These are phyloP conservation scores for Microcos paniculata DNA, from an alignment of 345 rosid genomes.

Conservation along the genomic window DNA sequence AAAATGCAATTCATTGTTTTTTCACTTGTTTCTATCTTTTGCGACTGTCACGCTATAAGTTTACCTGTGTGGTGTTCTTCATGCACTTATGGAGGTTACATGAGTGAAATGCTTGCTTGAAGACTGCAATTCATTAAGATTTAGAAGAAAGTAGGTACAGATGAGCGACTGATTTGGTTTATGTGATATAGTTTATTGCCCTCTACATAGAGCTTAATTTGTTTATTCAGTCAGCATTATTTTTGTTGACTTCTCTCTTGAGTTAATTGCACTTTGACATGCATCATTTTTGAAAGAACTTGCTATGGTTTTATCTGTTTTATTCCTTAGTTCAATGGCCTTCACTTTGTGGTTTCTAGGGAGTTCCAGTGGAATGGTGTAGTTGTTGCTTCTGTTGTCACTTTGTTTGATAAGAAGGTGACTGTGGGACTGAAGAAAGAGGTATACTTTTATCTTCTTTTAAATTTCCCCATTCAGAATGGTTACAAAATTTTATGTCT, in stretches of 20 bases:
- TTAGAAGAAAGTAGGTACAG: conserved; percentile 1
- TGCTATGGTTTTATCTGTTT: conserved; percentile 12
- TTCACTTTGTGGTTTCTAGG: conserved; percentile 21
- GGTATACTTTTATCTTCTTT: conserved; percentile 22
- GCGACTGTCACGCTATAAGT: background rate
- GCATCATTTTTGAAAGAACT: conserved; percentile 21
- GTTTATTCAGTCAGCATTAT: background rate
- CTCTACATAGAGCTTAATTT: background rate
- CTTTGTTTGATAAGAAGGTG: conserved; percentile 30
- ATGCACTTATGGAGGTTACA: background rate
- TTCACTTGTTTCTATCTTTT: background rate
- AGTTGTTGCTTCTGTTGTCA: conserved; percentile 30
- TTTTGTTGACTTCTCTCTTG: conserved; percentile 5
- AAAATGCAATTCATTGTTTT: background rate
- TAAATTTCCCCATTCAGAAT: background rate
- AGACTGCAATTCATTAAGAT: background rate
- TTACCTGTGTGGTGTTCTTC: background rate
- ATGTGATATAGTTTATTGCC: background rate
- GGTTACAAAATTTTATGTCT: background rate
- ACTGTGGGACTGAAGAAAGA: conserved; percentile 19
- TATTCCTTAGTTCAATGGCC: conserved; percentile 30
- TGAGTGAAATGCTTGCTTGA: background rate
- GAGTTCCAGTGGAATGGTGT: conserved; percentile 29
- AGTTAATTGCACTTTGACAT: conserved; percentile 22
- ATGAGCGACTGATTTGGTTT: background rate